Evolutionary conservation across 345 rosid genomes (phyloP), one percentile per base, ranked within the genome.

Genomic region (Brassica cretica): DNA sequence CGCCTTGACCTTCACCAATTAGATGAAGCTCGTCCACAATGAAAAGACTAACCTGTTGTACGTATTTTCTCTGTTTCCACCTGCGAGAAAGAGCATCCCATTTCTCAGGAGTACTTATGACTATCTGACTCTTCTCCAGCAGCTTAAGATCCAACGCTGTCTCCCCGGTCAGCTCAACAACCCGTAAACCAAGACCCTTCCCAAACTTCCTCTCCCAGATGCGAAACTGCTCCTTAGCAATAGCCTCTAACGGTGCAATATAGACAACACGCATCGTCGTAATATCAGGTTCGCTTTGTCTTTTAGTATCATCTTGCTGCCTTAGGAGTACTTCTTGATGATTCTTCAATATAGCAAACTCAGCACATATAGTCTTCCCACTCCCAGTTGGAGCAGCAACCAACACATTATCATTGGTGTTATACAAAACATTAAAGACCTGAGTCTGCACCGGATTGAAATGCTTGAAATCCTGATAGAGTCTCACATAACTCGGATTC

Each of bases 341-440:
- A 88, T 90, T 94, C 82, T 92, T 87, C 76, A 93, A 69, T 49
- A 91, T 82, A 35, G 97, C 91, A 85, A 94, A 90, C 86, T 94
- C 97, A 2, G 98, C 98, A 86, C 98, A 94, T 7, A 90, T 93
- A 60, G 98, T 93, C 85, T 95, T 94, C 49, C 99, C 99, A 77
- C 98, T 95, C 51, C 97, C 98, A 15, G 99, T 91, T 30, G 98
- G 99, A 14, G 98, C 98, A 68, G 98, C 98, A 81, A 94, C 95
- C 73, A 94, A 80, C 30, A 92, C 92, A 82, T 92, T 92, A 81
- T 92, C 98, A 55, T 94, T 96, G 0, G 96, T 87, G 80, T 93
- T 91, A 73, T 91, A 91, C 74, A 95, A 76, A 73, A 91, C 95
- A 27, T 90, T 90, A 74, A 93, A 95, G 77, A 93, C 98, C 88